phyloP scores from a whole-genome alignment of 352 stramenopile genomes.

The Aphanomyces euteiches region DNA sequence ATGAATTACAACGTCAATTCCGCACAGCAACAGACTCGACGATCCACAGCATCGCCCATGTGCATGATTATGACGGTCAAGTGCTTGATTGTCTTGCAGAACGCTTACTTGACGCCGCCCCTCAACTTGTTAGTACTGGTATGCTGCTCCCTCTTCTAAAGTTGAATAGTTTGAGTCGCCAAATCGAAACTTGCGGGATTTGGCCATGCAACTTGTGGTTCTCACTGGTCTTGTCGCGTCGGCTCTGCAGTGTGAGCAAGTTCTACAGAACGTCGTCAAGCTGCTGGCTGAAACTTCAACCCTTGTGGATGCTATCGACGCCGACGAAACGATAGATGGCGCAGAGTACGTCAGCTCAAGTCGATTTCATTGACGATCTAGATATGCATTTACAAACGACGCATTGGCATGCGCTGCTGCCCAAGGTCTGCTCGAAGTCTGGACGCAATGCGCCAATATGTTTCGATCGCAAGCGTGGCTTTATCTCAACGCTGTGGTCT shows the following conservation, averaged over 20 bases:
- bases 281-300: constrained; percentile 16
- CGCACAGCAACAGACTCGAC: neutral
- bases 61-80: constrained; percentile 14
- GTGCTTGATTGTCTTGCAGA: constrained; percentile 12
- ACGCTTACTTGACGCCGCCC: neutral
- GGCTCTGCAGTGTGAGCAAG: neutral
- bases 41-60: neutral
- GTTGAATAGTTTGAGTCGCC: neutral
- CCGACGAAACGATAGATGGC: constrained; percentile 17
- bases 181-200: neutral
- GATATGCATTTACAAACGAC: constrained; percentile 27
- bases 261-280: constrained; percentile 1
- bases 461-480: constrained; percentile 9
- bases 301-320: neutral
- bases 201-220: constrained; percentile 7
- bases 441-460: neutral
- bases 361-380: neutral
- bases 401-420: constrained; percentile 10
- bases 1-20: constrained; percentile 43
- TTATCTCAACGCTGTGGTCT: constrained; percentile 1
- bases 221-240: neutral
- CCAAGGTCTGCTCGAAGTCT: constrained; percentile 14
- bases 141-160: neutral
- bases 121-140: neutral
- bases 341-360: neutral